These are phyloP conservation scores for Scutellaria barbata DNA, from an alignment of 257 asterid genomes.

Conservation along the genomic window DNA sequence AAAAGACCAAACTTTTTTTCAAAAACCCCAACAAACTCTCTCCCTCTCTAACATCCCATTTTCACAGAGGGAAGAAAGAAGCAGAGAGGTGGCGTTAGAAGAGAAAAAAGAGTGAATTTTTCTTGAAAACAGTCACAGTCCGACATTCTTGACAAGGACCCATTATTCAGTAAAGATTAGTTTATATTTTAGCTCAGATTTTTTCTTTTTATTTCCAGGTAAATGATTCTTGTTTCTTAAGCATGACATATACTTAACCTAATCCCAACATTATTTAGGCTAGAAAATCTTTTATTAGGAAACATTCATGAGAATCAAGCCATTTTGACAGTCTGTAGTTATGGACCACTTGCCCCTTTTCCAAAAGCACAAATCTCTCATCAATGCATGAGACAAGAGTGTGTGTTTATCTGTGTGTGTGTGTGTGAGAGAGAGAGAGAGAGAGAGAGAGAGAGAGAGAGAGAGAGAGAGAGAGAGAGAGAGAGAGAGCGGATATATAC, in stretches of 20 bases:
- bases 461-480: background rate
- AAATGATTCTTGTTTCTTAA: constrained; percentile 37
- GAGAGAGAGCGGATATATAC: too few species aligned
- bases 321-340: constrained; percentile 85
- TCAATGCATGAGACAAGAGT: constrained; percentile 67
- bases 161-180: constrained; percentile 15
- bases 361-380: constrained; percentile 37
- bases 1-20: constrained; percentile 37
- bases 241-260: constrained; percentile 47
- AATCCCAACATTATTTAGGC: constrained; percentile 45
- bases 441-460: background rate
- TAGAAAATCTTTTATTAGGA: constrained; percentile 42
- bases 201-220: constrained; percentile 35
- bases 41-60: constrained; percentile 18
- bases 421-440: background rate
- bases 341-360: constrained; percentile 67
- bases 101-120: constrained; percentile 14
- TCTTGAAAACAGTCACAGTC: constrained; percentile 43
- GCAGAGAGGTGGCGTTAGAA: constrained; percentile 42
- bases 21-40: constrained; percentile 24
- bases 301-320: constrained; percentile 63
- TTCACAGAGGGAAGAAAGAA: constrained; percentile 31
- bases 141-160: constrained; percentile 49
- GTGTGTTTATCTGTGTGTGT: background rate
- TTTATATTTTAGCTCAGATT: background rate